Conservation (phyloP, 2,329 filamentous ascomycete species). For the Hypoxylon sp. region DNA sequence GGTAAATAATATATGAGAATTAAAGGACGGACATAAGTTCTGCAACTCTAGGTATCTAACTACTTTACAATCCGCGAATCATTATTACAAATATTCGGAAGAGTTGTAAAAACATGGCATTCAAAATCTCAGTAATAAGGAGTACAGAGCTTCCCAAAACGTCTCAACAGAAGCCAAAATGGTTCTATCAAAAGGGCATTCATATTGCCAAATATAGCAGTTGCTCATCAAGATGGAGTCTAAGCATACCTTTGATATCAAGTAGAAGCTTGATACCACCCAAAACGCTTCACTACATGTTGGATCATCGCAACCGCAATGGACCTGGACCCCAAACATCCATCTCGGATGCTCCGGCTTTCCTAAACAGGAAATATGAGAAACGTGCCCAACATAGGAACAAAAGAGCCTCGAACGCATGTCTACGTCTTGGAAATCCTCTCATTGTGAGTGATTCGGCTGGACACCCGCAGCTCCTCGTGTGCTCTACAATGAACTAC, state of each 20-base stretch:
- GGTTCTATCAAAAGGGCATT: not conserved
- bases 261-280: conserved; percentile 6
- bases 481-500: not conserved
- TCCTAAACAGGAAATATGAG: conserved; percentile 22
- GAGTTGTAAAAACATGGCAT: not conserved
- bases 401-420: not conserved
- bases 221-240: not conserved
- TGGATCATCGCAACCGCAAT: conserved; percentile 9
- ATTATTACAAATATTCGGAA: not conserved
- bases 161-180: not conserved
- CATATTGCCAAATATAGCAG: conserved; percentile 10
- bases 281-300: not conserved
- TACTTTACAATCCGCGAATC: not conserved
- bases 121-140: conserved; percentile 5
- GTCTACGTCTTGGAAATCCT: not conserved
- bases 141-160: not conserved
- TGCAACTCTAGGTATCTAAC: not conserved
- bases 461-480: not conserved
- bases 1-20: not conserved
- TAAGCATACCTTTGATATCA: not conserved
- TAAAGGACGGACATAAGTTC: not conserved
- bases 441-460: not conserved
- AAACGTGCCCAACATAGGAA: not conserved
- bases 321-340: conserved; percentile 7
- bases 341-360: conserved; percentile 24